Conservation (phyloP, 306 rosid genomes). For the Medicago arabica region DNA sequence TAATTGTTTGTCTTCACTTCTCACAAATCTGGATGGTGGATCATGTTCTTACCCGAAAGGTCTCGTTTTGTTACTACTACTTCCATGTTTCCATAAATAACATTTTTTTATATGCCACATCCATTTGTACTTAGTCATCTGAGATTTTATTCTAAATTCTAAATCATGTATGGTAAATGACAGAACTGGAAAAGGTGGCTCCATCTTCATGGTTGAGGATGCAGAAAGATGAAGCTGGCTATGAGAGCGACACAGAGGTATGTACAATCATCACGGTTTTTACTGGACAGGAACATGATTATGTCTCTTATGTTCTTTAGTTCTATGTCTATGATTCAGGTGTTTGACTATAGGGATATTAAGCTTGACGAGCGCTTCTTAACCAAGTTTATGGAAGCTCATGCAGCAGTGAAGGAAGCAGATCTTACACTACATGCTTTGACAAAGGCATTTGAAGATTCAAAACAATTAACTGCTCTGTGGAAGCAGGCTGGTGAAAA, state of each 20-base stretch:
- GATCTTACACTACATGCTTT: constrained; percentile 81
- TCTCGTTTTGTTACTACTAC: constrained; percentile 49
- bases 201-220: constrained; percentile 44
- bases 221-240: constrained; percentile 51
- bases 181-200: constrained; percentile 57
- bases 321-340: constrained; percentile 53
- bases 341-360: constrained; percentile 41
- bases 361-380: constrained; percentile 55
- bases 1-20: constrained; percentile 53
- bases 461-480: constrained; percentile 64
- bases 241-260: constrained; percentile 59
- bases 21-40: constrained; percentile 43
- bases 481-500: constrained; percentile 77
- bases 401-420: constrained; percentile 75
- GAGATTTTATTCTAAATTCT: constrained; percentile 26
- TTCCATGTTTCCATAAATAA: constrained; percentile 29
- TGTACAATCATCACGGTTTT: constrained; percentile 4
- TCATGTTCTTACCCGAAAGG: constrained; percentile 54
- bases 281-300: constrained; percentile 27
- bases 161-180: constrained; percentile 49
- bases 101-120: constrained; percentile 18
- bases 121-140: constrained; percentile 28
- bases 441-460: constrained; percentile 76
- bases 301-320: constrained; percentile 39
- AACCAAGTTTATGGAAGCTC: constrained; percentile 74